A percentile compares a stretch with the other conserved stretches of the same genome.
These are phyloP conservation scores for Cephaloascus albidus DNA, from an alignment of 805 yeast genomes.

Conservation along the genomic window DNA sequence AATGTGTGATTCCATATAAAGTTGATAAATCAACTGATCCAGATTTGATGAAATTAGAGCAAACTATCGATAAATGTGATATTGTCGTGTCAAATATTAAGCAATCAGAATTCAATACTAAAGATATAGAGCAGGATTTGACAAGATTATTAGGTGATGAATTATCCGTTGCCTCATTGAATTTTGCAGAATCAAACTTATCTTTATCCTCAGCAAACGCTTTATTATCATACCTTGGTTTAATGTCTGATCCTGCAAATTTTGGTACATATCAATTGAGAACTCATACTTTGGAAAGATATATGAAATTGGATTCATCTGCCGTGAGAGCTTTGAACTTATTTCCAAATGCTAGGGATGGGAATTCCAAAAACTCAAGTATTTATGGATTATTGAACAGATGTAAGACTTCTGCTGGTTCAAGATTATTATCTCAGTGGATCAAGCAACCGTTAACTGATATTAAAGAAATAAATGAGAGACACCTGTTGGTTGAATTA, in stretches of 20 bases:
- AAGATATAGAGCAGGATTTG: conserved; percentile 73
- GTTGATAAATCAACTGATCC: conserved; percentile 32
- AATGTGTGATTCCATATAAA: conserved; percentile 52
- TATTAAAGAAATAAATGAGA: conserved; percentile 41
- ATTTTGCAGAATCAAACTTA: conserved; percentile 34
- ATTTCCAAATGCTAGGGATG: conserved; percentile 46
- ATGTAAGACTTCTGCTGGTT: conserved; percentile 86
- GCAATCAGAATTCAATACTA: conserved; percentile 42
- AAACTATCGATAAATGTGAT: conserved; percentile 71
- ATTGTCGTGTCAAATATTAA: conserved; percentile 58
- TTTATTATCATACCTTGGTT: conserved; percentile 55
- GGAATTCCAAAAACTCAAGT: conserved; percentile 29
- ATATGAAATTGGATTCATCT: conserved; percentile 84
- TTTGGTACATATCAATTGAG: conserved; percentile 47
- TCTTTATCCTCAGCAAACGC: conserved; percentile 64
- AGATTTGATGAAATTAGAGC: conserved; percentile 56
- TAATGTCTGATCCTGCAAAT: conserved; percentile 47
- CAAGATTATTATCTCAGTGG: conserved; percentile 87
- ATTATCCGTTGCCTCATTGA: conserved; percentile 45
- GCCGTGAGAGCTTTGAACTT: conserved; percentile 83
- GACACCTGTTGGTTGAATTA: conserved; percentile 71
- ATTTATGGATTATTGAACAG: conserved; percentile 78
- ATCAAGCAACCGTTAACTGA: conserved; percentile 88
- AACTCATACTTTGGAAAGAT: conserved; percentile 65
- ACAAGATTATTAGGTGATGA: conserved; percentile 45